Evolutionary conservation across 1,139 yeast genomes (phyloP), one percentile per base, ranked within the genome.

Genomic region (Yamadazyma buinensis): DNA sequence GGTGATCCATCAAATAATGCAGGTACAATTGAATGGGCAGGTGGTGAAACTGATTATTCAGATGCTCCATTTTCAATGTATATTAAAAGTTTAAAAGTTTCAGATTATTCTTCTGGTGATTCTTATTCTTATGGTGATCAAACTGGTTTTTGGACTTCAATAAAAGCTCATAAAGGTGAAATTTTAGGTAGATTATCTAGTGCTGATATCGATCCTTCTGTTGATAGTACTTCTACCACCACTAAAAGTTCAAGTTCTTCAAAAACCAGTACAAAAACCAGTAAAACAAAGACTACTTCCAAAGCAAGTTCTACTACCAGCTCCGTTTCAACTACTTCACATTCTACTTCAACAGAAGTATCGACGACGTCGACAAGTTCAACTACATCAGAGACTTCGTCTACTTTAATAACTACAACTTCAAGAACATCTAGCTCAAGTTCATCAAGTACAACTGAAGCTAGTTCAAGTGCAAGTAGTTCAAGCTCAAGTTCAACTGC

Each of bases 91-190:
- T 52, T 64, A 42, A 29, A 44, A 13, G 57, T 62, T 9, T 54
- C 52, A 29, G 67, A 64, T 40, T 63, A 59, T 46, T 58, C 66
- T 21, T 50, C 61, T 12, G 74, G 72, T 29, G 52, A 51, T 15
- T 54, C 54, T 17, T 60, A 62, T 49, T 54, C 61, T 21, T 68
- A 74, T 54, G 55, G 66, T 24, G 90, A 78, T 47, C 63, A 64
- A 31, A 55, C 79, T 12, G 95, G 95, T 21, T 48, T 58, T 17
- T 80, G 84, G 83, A 55, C 67, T 25, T 79, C 87, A 2, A 83
- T 85, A 40, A 52, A 67, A 29, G 81, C 90, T n/a, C 60, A 64
- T 12, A 73, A 68, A 44, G 94, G 94, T 33, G 50, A 59, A 33
- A 67, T 84, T 20, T 66, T 75, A 40, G 87, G 85, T 10, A 74